A percentile compares a stretch with the other conserved stretches of the same genome.
phyloP scores from a whole-genome alignment of 352 stramenopile genomes.

The Phytophthora cactorum region DNA sequence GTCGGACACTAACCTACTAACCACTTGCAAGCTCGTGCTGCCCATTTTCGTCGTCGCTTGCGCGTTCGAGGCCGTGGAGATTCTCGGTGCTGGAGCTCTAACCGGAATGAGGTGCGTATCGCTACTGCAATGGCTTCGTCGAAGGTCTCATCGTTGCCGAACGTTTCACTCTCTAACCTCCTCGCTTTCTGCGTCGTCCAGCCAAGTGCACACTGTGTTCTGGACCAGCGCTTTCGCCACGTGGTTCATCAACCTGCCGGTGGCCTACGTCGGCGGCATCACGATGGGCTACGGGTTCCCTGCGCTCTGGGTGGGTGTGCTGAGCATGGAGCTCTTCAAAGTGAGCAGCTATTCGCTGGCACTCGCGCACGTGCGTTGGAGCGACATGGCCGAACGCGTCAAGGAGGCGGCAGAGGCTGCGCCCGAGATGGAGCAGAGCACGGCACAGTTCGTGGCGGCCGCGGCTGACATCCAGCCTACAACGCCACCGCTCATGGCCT shows the following conservation, averaged over 20 bases:
- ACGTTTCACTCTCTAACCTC: background rate
- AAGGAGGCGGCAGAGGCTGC: conserved; percentile 53
- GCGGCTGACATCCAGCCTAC: conserved; percentile 59
- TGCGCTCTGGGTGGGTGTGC: conserved; percentile 65
- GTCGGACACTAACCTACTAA: conserved; percentile 54
- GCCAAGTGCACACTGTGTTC: conserved; percentile 69
- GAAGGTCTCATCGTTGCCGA: too few relatives aligned
- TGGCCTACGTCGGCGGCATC: conserved; percentile 57
- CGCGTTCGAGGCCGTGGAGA: conserved; percentile 68
- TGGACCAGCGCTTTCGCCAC: conserved; percentile 66
- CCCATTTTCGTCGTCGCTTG: conserved; percentile 69
- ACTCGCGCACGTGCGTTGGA: conserved; percentile 56
- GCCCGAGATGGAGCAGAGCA: conserved; percentile 51
- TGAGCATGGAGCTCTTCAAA: conserved; percentile 78
- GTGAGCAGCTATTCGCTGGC: conserved; percentile 51
- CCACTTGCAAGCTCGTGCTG: conserved; percentile 55
- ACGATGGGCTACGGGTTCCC: conserved; percentile 63
- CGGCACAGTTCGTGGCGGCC: conserved; percentile 68
- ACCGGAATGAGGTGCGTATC: conserved; percentile 68
- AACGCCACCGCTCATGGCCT: conserved; percentile 49
- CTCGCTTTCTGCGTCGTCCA: conserved; percentile 13
- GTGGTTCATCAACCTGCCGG: conserved; percentile 71
- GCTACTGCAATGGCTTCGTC: background rate
- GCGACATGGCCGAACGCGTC: conserved; percentile 50
- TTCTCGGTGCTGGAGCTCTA: conserved; percentile 59